Base-by-base conservation (phyloP, 495 filamentous ascomycete species). In the Trichoderma gamsii region DNA sequence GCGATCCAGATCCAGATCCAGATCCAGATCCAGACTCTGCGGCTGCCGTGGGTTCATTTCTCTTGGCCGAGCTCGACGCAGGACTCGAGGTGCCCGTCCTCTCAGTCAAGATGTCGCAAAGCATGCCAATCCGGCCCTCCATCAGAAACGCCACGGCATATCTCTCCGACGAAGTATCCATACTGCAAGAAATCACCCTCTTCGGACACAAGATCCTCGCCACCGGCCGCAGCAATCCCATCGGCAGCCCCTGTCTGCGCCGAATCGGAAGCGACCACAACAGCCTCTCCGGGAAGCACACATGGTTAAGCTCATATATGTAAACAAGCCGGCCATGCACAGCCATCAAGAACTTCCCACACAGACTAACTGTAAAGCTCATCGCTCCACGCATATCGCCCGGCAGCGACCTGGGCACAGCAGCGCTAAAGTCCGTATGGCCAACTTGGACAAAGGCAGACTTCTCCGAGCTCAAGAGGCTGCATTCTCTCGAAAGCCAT, bases 121-220 rank as follows among this genome's bases (percentile, higher is more conserved):
- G 80, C 71, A 91, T 78, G 12, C 88, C 89, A 70, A 87, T 79
- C 12, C 90, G 83, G 25, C 84, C 86, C 44, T 83, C 80, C 13
- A 91, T 71, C 21, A 92, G 77, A 46, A 85, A 85, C 35, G 87
- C 90, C 67, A 92, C 73, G 16, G 85, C 81, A 61, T 87, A 83
- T 67, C 79, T 80, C 11, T 83, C 69, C 7, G 77, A 80, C 27
- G 81, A 85, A 3, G 86, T 86, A 74, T 92, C 88, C 78, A 92
- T 87, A 63, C 84, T 84, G 46, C 88, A 83, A 13, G 86, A 83
- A 4, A 91, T 68, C 8, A 90, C 84, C 43, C 83, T 77, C 27
- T 78, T 73, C 38, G 87, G 87, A 71, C 89, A 91, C 32, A 80
- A 71, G n/a, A 91, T 82, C 21, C 78, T 81, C 4, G 83, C 81